Base-by-base conservation (phyloP, 2,329 filamentous ascomycete genomes). In the Stromatinia cepivora region DNA sequence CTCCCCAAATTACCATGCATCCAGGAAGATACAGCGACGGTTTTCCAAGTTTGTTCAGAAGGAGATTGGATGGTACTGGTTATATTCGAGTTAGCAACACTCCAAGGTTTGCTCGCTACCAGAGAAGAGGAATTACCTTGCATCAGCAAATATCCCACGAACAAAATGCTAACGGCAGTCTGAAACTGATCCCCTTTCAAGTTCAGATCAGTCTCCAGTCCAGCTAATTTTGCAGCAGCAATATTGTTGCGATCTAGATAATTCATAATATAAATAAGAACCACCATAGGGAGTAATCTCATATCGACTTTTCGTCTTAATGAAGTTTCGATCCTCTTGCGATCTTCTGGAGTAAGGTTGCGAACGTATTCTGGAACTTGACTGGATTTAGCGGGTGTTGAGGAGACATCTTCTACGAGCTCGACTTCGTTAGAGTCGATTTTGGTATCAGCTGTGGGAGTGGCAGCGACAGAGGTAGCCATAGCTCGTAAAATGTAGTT, bases 191-290 rank as follows among this genome's bases (percentile, higher is more conserved):
- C 75, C 7, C 79, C 78, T 1, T 77, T 76, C n/a, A 83, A 69
- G 17, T 78, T 74, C 52, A 85, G 71, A 70, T 85, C 83, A 4
- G 77, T 75, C 39, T 81, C 75, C 39, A 85, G 78, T 6, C 85
- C 85, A 1, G 83, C 84, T 8, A 88, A 77, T 72, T 83, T 81
- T 4, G 85, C 86, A 36, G 81, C 80, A 3, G 85, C 85, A 68
- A 88, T 87, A 69, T 87, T 87, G 74, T 87, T 87, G 70, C 77
- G 71, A 73, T 88, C 86, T 17, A 90, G 79, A 76, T 90, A 90
- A 74, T 90, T 91, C 81, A 91, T 81, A 73, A 91, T 88, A 73
- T 90, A 92, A 83, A 92, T 90, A 59, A 91, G 74, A 66, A 91
- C 86, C 54, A 91, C 82, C 79, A 88, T 88, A 0, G 90, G 90